Conservation (phyloP, 768 basidiomycete species). For the Trametes elegans region DNA sequence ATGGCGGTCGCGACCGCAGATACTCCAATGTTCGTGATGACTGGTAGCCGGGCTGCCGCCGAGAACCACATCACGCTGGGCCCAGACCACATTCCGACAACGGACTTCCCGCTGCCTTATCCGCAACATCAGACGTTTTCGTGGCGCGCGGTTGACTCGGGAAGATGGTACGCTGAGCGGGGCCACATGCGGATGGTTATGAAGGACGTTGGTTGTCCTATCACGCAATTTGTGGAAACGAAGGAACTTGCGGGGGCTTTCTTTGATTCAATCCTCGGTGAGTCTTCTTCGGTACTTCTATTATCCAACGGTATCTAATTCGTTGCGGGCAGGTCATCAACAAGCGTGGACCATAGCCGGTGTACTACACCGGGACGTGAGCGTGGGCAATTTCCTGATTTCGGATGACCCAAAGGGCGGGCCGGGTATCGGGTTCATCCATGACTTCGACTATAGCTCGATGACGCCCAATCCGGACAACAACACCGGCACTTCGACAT, state of each 20-base stretch:
- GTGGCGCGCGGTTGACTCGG: not conserved
- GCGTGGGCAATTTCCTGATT: conserved; percentile 17
- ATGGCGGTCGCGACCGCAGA: too few species aligned
- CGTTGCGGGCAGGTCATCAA: conserved; percentile 5
- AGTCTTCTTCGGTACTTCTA: not conserved
- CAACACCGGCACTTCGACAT: not conserved
- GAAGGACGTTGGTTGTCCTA: not conserved
- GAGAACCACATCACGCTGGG: not conserved
- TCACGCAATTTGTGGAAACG: not conserved
- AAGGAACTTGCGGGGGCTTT: not conserved
- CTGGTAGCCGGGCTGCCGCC: too few species aligned
- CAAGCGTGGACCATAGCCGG: conserved; percentile 4
- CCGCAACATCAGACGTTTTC: conserved; percentile 14
- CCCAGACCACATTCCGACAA: not conserved
- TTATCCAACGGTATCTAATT: too few species aligned
- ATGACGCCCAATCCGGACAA: not conserved
- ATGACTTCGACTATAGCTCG: conserved; percentile 18
- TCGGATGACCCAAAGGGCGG: not conserved
- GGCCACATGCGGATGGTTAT: conserved; percentile 14
- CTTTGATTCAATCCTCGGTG: conserved; percentile 4
- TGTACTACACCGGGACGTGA: conserved; percentile 18
- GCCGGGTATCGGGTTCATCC: conserved; percentile 7
- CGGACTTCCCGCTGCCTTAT: not conserved
- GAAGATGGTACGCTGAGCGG: not conserved
- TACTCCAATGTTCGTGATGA: too few species aligned